These are phyloP conservation scores for Candida dendrica DNA, from an alignment of 805 yeast species.

Conservation along the genomic window DNA sequence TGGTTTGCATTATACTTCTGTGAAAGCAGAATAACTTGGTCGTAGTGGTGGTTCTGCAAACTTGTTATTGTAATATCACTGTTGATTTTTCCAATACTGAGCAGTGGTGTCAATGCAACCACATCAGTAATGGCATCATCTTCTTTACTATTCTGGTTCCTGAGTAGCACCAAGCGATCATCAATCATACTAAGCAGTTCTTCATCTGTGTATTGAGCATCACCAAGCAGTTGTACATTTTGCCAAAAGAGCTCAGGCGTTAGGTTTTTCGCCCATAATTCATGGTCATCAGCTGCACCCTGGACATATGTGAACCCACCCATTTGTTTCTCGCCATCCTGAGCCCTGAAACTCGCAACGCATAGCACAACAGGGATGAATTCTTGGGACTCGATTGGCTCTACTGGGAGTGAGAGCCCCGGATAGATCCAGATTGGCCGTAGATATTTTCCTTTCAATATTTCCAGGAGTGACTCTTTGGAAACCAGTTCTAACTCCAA, in stretches of 20 bases:
- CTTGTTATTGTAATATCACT: constrained; percentile 2
- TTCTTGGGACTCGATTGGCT: constrained; percentile 19
- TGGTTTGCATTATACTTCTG: not conserved
- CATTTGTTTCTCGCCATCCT: constrained; percentile 46
- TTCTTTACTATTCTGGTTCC: too few species aligned
- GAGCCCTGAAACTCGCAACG: constrained; percentile 56
- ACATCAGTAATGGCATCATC: constrained; percentile 5
- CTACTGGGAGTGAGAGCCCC: constrained; percentile 30
- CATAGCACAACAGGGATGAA: constrained; percentile 42
- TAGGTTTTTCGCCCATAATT: constrained; percentile 63
- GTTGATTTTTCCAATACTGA: constrained; percentile 19
- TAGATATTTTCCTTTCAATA: constrained; percentile 40
- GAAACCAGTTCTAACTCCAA: constrained; percentile 32
- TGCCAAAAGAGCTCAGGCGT: constrained; percentile 55
- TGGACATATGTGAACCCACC: constrained; percentile 63
- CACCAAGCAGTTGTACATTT: constrained; percentile 23
- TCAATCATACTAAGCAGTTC: constrained; percentile 18
- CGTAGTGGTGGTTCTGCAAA: constrained; percentile 2
- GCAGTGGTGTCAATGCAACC: constrained; percentile 7
- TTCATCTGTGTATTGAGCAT: constrained; percentile 21
- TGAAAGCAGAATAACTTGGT: constrained; percentile 7
- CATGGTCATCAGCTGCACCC: constrained; percentile 95
- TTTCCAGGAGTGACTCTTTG: constrained; percentile 21
- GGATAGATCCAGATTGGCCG: constrained; percentile 71
- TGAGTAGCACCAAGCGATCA: not conserved